A percentile compares a stretch with the other conserved stretches of the same genome.
Conservation (phyloP, 306 rosid genomes). For the Quillaja saponaria region DNA sequence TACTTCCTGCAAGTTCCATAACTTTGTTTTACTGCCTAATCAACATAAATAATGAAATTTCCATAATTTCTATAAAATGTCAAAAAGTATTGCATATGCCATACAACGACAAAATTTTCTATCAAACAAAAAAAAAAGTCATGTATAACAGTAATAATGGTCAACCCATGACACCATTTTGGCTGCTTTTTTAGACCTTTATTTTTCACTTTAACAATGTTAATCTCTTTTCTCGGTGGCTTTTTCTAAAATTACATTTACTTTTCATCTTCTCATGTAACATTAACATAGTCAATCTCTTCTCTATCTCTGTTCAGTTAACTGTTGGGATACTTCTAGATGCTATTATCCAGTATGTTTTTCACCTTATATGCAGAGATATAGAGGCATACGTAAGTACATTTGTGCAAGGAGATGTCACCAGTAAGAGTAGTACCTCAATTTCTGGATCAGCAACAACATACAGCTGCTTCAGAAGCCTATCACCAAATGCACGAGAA, state of each 20-base stretch:
- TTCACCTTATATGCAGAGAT: too few species aligned
- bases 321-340: too few species aligned
- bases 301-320: too few species aligned
- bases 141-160: slow-evolving; percentile 7
- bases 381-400: too few species aligned
- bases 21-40: slow-evolving; percentile 15
- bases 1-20: slow-evolving; percentile 66
- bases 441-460: slow-evolving; percentile 99
- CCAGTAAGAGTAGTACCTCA: slow-evolving; percentile 51
- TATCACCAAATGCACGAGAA: slow-evolving; percentile 97
- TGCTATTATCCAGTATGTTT: too few species aligned
- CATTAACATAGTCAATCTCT: background rate
- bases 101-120: background rate
- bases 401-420: slow-evolving; percentile 13
- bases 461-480: slow-evolving; percentile 89
- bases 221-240: too few species aligned
- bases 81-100: background rate
- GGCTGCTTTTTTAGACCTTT: too few species aligned
- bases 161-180: background rate
- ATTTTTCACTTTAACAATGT: too few species aligned
- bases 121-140: background rate
- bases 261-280: slow-evolving; percentile 7
- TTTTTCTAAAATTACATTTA: too few species aligned
- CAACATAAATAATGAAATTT: background rate
- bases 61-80: background rate